Base-by-base conservation (phyloP, 306 rosid genomes). In the Malus fusca region DNA sequence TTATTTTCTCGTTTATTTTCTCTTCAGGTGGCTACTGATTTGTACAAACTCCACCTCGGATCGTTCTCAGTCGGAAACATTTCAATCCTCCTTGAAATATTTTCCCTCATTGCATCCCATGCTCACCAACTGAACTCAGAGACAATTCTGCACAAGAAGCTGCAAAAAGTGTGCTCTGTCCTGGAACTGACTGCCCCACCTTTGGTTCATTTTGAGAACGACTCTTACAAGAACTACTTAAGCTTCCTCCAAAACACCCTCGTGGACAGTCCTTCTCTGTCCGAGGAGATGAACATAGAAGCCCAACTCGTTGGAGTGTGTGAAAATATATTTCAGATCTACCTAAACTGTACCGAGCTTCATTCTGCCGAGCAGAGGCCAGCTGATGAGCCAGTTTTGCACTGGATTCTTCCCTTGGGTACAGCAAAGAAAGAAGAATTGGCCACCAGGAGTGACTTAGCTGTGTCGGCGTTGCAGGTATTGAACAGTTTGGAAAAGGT, bases 191-290 rank as follows among this genome's bases (percentile, higher is more conserved):
- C 93, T 63, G 86, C 90, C 76, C 99, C 99, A 0, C 99, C 99
- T n/a, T 80, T 89, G 84, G 97, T 95, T 82, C 99, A 95, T 88
- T 95, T 95, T 31, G 99, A 95, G 89, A 95, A 90, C 9, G 99
- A 95, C 82, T 89, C 99, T 52, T 86, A 87, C 77, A 91, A 79
- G 82, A 90, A 82, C 80, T 84, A 81, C 76, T 97, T 95, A 55
- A 88, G 82, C 88, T 92, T 92, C 79, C 89, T 95, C 69, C 87
- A 82, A 64, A 84, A 71, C 44, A 40, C 86, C 46, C 90, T 87
- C 5, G 75, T 43, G 22, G 75, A 79, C 40, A 64, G 73, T 71
- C 80, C 69, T 11, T 80, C 73, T 15, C 48, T 79, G 62, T 78
- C 85, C 8, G 74, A 80, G 60, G 88, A 88, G 79, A 83, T 93